Evolutionary conservation across 306 rosid species (phyloP).

Genomic region (Pterocarpus macrocarpus): DNA sequence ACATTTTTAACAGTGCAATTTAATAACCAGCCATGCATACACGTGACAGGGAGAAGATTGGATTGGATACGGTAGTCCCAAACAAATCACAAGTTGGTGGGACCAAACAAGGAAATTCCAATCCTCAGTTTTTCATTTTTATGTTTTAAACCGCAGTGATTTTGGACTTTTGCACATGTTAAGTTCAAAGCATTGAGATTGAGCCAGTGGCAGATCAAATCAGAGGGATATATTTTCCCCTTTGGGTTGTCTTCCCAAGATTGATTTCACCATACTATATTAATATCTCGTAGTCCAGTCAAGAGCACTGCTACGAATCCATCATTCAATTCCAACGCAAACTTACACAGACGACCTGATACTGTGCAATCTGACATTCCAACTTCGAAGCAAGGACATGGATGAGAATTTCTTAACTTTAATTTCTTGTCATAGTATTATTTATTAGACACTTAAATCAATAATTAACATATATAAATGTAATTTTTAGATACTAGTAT

Average conservation of each 20-base stretch:
- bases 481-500: too few relatives aligned
- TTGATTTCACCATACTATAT: slow-evolving; percentile 28
- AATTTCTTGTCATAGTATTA: too few relatives aligned
- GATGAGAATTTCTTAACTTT: neutral
- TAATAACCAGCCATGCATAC: neutral
- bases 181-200: slow-evolving; percentile 1
- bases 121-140: neutral
- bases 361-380: neutral
- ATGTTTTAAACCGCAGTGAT: neutral
- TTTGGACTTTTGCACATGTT: neutral
- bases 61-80: neutral
- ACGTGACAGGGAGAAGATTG: neutral
- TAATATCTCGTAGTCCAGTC: slow-evolving; percentile 26
- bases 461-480: too few relatives aligned
- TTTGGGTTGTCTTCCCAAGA: slow-evolving; percentile 36
- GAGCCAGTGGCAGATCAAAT: slow-evolving; percentile 30
- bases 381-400: neutral
- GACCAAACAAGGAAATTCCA: slow-evolving; percentile 16
- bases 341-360: neutral
- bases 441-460: too few relatives aligned
- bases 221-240: neutral
- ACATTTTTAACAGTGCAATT: neutral
- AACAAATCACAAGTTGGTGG: neutral
- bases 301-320: neutral
- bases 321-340: neutral